Conservation (phyloP, 1,139 yeast genomes). For the Magnusiomyces fungicola region DNA sequence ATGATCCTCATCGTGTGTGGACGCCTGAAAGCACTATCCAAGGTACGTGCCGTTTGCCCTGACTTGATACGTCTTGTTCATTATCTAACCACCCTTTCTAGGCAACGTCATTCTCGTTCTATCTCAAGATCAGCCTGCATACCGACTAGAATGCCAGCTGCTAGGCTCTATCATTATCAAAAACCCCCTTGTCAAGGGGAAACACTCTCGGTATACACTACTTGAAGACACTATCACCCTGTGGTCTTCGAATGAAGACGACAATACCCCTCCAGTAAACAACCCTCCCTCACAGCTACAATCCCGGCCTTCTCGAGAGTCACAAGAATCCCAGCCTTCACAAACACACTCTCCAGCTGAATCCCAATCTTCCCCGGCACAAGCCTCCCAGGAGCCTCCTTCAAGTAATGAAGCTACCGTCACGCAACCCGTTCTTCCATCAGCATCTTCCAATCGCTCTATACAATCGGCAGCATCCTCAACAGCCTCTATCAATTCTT, state of each 20-base stretch:
- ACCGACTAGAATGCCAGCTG: slow-evolving; percentile 24
- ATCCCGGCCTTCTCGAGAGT: too few relatives aligned
- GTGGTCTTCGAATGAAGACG: slow-evolving; percentile 45
- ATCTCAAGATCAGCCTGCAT: slow-evolving; percentile 24
- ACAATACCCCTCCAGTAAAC: neutral
- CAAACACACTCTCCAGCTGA: neutral
- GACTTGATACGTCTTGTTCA: neutral
- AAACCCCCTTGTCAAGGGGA: slow-evolving; percentile 36
- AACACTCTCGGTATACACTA: slow-evolving; percentile 35
- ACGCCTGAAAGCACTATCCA: slow-evolving; percentile 61
- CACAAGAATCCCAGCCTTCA: neutral
- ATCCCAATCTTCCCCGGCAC: neutral
- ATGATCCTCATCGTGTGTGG: slow-evolving; percentile 65
- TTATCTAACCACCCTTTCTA: slow-evolving; percentile 1
- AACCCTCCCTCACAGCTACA: neutral
- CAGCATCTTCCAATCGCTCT: neutral
- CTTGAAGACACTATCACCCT: slow-evolving; percentile 60
- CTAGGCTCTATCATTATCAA: slow-evolving; percentile 34
- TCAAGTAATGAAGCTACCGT: neutral
- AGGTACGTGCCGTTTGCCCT: slow-evolving; percentile 39
- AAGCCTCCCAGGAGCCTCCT: neutral
- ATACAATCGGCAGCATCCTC: neutral
- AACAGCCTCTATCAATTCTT: slow-evolving; percentile 5
- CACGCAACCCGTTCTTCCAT: neutral
- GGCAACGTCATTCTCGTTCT: slow-evolving; percentile 32